phyloP scores from a whole-genome alignment of 192 early-diverging fungal genomes.

The Endogone sp. region DNA sequence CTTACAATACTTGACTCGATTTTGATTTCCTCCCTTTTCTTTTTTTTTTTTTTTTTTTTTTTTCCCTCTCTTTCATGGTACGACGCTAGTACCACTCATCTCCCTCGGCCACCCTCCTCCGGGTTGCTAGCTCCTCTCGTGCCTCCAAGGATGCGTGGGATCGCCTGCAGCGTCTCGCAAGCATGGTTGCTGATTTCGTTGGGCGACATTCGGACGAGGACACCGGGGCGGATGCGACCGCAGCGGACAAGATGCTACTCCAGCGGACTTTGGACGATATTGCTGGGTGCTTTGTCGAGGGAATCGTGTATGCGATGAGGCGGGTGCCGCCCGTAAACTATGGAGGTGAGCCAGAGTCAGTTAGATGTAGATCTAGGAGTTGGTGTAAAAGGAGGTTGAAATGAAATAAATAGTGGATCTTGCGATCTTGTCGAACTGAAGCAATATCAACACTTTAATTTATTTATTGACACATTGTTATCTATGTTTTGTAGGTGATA shows the following conservation, averaged over 20 bases:
- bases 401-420: too few relatives aligned
- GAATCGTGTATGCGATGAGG: background rate
- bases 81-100: background rate
- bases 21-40: too few relatives aligned
- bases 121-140: background rate
- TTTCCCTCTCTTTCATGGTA: too few relatives aligned
- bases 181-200: background rate
- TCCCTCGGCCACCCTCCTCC: background rate
- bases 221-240: too few relatives aligned
- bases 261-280: background rate
- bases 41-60: too few relatives aligned
- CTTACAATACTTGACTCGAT: too few relatives aligned
- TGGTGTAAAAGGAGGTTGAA: background rate
- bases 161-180: background rate
- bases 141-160: background rate
- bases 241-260: background rate
- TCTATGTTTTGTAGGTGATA: conserved; percentile 1
- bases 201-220: background rate
- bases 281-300: background rate
- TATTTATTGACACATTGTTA: background rate
- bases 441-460: too few relatives aligned
- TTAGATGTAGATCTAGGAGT: background rate
- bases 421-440: too few relatives aligned
- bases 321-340: background rate
- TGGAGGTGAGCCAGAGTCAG: background rate